Conservation (phyloP, 2,329 filamentous ascomycete genomes). For the Calycina herbarum region DNA sequence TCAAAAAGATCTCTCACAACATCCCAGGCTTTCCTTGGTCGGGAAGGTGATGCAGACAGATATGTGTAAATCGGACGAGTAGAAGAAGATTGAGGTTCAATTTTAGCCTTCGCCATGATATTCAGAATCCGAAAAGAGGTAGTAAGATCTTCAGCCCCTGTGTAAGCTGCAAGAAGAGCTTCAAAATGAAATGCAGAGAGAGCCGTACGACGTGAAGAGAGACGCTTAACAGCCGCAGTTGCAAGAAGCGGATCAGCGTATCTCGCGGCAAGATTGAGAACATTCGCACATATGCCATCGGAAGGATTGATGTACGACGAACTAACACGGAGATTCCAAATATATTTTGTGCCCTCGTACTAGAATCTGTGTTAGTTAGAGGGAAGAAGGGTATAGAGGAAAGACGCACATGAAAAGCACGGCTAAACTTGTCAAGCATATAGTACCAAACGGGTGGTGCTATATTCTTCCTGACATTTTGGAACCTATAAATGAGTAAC, state of each 20-base stretch:
- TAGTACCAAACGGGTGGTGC: conserved; percentile 65
- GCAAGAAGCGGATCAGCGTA: conserved; percentile 68
- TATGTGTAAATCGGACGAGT: conserved; percentile 63
- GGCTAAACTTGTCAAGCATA: conserved; percentile 73
- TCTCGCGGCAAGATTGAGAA: conserved; percentile 71
- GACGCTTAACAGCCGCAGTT: conserved; percentile 66
- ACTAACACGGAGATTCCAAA: conserved; percentile 70
- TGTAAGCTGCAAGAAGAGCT: conserved; percentile 71
- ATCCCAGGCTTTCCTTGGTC: conserved; percentile 51
- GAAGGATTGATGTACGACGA: conserved; percentile 60
- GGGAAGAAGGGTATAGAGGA: conserved; percentile 13
- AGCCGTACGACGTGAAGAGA: conserved; percentile 57
- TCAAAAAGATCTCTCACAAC: conserved; percentile 57
- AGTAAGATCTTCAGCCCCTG: conserved; percentile 57
- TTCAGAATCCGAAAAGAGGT: conserved; percentile 69
- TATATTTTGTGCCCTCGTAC: conserved; percentile 63
- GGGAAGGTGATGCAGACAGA: conserved; percentile 48
- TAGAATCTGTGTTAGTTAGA: conserved; percentile 36
- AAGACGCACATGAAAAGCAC: conserved; percentile 56
- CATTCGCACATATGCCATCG: conserved; percentile 64
- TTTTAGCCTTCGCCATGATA: conserved; percentile 68
- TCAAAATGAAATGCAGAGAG: conserved; percentile 75
- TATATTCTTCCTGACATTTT: conserved; percentile 44
- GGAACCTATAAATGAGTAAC: conserved; percentile 60
- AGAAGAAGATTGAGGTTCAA: conserved; percentile 56